Conservation (phyloP, 345 rosid species). For the Capsella bursapastoris region DNA sequence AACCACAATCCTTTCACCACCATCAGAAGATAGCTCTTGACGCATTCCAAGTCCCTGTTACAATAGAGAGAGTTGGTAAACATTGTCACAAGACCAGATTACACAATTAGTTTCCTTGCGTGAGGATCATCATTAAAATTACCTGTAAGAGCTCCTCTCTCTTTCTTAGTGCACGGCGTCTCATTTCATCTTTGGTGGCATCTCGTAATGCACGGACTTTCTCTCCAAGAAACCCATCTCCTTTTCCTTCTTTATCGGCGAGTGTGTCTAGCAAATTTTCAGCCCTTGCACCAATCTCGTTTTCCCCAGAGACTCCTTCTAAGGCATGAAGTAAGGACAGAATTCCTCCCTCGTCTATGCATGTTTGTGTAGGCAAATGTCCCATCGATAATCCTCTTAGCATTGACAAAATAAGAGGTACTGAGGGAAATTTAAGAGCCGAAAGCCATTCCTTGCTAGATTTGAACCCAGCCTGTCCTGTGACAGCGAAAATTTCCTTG, state of each 20-base stretch:
- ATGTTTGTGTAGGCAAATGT: conserved; percentile 81
- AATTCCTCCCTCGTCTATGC: conserved; percentile 86
- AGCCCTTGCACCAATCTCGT: conserved; percentile 96
- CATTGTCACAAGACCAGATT: conserved; percentile 29
- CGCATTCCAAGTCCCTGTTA: conserved; percentile 89
- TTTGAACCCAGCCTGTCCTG: conserved; percentile 79
- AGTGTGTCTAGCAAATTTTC: conserved; percentile 94
- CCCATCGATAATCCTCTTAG: conserved; percentile 97
- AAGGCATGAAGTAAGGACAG: conserved; percentile 87
- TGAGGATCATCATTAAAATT: conserved; percentile 30
- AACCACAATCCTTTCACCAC: conserved; percentile 90
- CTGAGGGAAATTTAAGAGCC: conserved; percentile 83
- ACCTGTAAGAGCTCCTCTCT: conserved; percentile 92
- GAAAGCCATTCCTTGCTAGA: conserved; percentile 73
- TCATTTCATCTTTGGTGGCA: conserved; percentile 95
- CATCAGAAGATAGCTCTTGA: conserved; percentile 83
- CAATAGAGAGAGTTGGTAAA: conserved; percentile 36
- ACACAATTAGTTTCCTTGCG: conserved; percentile 12
- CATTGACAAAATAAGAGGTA: conserved; percentile 91
- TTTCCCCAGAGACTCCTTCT: conserved; percentile 95
- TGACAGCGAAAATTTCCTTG: conserved; percentile 72
- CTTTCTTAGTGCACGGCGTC: conserved; percentile 83
- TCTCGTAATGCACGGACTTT: conserved; percentile 75
- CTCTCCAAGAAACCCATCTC: conserved; percentile 92
- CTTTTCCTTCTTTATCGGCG: conserved; percentile 86